Evolutionary conservation across 148 eudicot species (phyloP).

Genomic region (Mesembryanthemum crystallinum): DNA sequence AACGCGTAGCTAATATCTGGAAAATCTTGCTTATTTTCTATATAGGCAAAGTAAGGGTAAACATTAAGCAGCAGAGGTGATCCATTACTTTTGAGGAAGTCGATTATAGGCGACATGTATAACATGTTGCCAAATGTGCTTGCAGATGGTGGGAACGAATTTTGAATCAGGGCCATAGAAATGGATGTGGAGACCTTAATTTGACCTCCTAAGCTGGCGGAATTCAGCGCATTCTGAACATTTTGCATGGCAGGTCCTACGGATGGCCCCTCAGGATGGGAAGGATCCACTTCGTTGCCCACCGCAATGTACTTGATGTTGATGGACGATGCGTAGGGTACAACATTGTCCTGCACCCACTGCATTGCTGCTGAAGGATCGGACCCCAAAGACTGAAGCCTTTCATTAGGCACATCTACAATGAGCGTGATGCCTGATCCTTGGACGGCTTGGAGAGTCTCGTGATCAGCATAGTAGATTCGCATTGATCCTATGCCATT

Average conservation of each 20-base stretch:
- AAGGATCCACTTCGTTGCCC: conserved; percentile 49
- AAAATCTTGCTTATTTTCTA: conserved; percentile 5
- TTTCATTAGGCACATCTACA: conserved; percentile 38
- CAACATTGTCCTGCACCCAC: conserved; percentile 45
- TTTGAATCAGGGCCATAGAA: conserved; percentile 26
- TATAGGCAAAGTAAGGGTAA: conserved; percentile 48
- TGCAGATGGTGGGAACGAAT: conserved; percentile 44
- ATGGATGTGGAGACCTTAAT: conserved; percentile 52
- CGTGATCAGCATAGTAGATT: conserved; percentile 37
- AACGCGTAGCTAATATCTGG: conserved; percentile 35
- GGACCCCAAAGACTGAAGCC: conserved; percentile 34
- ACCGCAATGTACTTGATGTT: conserved; percentile 41
- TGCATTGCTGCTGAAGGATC: conserved; percentile 28
- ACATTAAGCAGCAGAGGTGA: conserved; percentile 45
- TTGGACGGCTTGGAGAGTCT: conserved; percentile 35
- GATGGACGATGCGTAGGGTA: conserved; percentile 37
- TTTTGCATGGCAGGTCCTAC: conserved; percentile 48
- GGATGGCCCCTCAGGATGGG: conserved; percentile 13
- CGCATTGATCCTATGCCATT: conserved; percentile 39
- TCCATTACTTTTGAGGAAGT: conserved; percentile 25
- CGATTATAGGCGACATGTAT: conserved; percentile 39
- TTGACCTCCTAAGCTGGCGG: conserved; percentile 17
- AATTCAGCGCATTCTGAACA: conserved; percentile 31
- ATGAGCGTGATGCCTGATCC: conserved; percentile 45
- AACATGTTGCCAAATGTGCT: conserved; percentile 17